These are phyloP conservation scores for Centrapalus pauciflorus DNA, from an alignment of 129 eudicot species.

Conservation along the genomic window DNA sequence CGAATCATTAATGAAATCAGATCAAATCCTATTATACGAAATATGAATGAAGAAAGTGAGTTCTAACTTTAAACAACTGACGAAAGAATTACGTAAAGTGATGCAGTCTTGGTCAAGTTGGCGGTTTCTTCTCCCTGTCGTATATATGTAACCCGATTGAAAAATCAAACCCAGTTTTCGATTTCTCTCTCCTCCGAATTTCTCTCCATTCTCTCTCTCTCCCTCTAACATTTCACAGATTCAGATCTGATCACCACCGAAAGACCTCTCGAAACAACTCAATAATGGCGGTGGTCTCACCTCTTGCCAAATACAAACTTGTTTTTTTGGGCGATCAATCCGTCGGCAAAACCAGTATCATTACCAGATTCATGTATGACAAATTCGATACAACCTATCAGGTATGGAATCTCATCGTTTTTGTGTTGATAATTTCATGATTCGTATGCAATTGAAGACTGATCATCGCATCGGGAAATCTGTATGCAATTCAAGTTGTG, in stretches of 20 bases:
- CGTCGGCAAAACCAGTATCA: slow-evolving; percentile 90
- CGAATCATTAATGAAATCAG: no score
- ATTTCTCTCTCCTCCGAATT: slow-evolving; percentile 22
- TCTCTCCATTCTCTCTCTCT: slow-evolving; percentile 9
- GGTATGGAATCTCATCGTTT: slow-evolving; percentile 8
- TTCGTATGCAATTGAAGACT: slow-evolving; percentile 11
- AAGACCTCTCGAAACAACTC: not conserved
- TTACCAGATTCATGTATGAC: slow-evolving; percentile 90
- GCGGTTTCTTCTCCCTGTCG: slow-evolving; percentile 20
- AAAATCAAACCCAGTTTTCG: slow-evolving; percentile 8
- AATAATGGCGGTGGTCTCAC: slow-evolving; percentile 35
- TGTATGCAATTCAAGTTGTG: not conserved
- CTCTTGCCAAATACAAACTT: slow-evolving; percentile 71
- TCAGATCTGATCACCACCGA: slow-evolving; percentile 28
- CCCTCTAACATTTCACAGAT: slow-evolving; percentile 21
- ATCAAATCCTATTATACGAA: no score
- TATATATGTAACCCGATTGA: slow-evolving; percentile 25
- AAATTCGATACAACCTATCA: slow-evolving; percentile 54
- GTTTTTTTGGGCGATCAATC: slow-evolving; percentile 93
- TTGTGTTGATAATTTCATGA: not conserved
- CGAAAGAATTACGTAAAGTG: not conserved
- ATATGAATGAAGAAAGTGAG: no score
- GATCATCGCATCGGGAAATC: slow-evolving; percentile 6
- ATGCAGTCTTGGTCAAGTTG: slow-evolving; percentile 4
- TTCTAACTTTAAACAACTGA: not conserved